phyloP scores from a whole-genome alignment of 2,329 filamentous ascomycete species.

The Penicillium sp. region DNA sequence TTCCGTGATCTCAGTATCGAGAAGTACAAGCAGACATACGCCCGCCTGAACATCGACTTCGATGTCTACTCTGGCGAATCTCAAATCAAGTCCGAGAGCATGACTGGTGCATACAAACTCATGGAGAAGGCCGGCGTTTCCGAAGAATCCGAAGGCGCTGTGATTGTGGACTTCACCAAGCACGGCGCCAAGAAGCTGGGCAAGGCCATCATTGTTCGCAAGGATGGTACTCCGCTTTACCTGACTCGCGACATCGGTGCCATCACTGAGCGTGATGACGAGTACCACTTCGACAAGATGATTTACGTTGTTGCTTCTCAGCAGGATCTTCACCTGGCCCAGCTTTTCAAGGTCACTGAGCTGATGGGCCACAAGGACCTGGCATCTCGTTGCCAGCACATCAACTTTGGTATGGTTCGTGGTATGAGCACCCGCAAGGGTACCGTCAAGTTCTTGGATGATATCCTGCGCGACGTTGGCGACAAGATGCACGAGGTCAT shows the following conservation, averaged over 20 bases:
- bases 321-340: constrained; percentile 65
- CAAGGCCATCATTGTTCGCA: constrained; percentile 66
- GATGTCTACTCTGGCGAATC: constrained; percentile 72
- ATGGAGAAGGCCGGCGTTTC: constrained; percentile 63
- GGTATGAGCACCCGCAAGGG: constrained; percentile 67
- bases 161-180: constrained; percentile 70
- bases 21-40: constrained; percentile 66
- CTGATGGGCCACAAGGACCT: constrained; percentile 64
- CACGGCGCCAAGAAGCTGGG: constrained; percentile 69
- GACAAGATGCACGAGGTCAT: constrained; percentile 99
- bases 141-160: constrained; percentile 66
- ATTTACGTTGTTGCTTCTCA: constrained; percentile 67
- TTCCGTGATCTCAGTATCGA: constrained; percentile 66
- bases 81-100: constrained; percentile 63
- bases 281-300: constrained; percentile 67
- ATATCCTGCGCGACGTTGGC: constrained; percentile 75
- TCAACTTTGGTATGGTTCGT: constrained; percentile 68
- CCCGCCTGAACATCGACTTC: constrained; percentile 65
- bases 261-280: constrained; percentile 63
- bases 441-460: constrained; percentile 73
- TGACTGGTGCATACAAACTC: constrained; percentile 60
- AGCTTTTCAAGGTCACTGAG: constrained; percentile 67
- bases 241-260: constrained; percentile 70
- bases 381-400: constrained; percentile 61
- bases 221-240: constrained; percentile 69